Conservation (phyloP, 139 green algal species). For the Tetradesmus lagerheimii region DNA sequence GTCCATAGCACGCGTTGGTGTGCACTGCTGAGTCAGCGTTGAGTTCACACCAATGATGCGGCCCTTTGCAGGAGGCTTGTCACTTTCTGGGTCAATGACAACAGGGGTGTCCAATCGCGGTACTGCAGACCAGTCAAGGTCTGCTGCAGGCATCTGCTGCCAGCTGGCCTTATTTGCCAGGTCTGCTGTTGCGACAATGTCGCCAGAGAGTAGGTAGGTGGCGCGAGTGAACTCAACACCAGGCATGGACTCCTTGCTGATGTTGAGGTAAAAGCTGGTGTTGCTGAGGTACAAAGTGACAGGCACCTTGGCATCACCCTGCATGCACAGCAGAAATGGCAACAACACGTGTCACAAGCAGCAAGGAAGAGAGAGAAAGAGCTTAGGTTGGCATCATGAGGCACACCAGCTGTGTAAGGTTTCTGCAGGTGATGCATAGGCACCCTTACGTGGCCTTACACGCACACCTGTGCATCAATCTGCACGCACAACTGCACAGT, state of each 20-base stretch:
- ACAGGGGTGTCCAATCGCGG: background rate
- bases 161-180: background rate
- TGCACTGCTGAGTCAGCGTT: background rate
- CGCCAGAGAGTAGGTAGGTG: background rate
- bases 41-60: conserved; percentile 20
- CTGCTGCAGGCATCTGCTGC: background rate
- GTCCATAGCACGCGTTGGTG: background rate
- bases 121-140: conserved; percentile 16
- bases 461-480: too few relatives aligned
- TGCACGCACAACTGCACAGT: too few relatives aligned
- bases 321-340: background rate
- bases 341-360: too few relatives aligned
- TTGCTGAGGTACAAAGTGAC: conserved; percentile 3
- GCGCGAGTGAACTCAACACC: conserved; percentile 17
- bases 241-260: background rate
- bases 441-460: too few relatives aligned
- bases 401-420: too few relatives aligned
- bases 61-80: background rate
- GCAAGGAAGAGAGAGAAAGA: background rate
- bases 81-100: background rate
- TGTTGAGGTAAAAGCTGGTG: background rate
- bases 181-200: conserved; percentile 37
- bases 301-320: background rate
- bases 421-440: too few relatives aligned
- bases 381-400: background rate